Percentiles rank a stretch among this genome's conserved stretches.
Conservation (phyloP, 768 basidiomycete genomes). For the Bullera alba region DNA sequence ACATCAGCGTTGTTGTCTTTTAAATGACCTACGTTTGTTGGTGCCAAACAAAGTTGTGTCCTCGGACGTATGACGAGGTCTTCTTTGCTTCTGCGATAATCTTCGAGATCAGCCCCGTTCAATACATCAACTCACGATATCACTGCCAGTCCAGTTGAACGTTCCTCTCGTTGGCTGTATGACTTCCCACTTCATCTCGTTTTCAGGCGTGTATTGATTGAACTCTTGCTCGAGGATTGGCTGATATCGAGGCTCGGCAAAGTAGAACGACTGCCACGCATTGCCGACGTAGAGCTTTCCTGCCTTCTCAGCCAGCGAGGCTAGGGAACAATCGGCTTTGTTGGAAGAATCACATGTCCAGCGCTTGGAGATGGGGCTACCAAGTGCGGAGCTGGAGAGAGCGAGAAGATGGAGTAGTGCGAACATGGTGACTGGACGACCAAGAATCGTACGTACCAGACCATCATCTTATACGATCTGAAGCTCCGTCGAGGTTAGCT, state of each 20-base stretch:
- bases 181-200: conserved; percentile 40
- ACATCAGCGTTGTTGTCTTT: not conserved
- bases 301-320: not conserved
- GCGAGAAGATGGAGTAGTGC: not conserved
- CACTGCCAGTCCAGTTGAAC: conserved; percentile 35
- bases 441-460: too few species aligned
- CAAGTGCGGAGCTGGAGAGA: not conserved
- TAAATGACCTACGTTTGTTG: conserved; percentile 11
- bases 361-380: too few species aligned
- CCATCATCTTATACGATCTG: too few species aligned
- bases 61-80: conserved; percentile 21
- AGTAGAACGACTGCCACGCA: conserved; percentile 26
- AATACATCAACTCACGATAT: conserved; percentile 14
- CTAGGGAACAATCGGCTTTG: not conserved
- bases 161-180: conserved; percentile 24
- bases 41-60: conserved; percentile 33
- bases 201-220: conserved; percentile 31
- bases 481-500: too few species aligned
- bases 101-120: conserved; percentile 6
- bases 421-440: not conserved
- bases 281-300: conserved; percentile 24
- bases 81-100: conserved; percentile 29
- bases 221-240: conserved; percentile 26
- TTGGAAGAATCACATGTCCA: not conserved
- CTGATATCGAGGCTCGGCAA: conserved; percentile 14